A percentile compares a stretch with the other conserved stretches of the same genome.
Conservation (phyloP, 805 yeast species). For the Zygosaccharomyces rouxii region DNA sequence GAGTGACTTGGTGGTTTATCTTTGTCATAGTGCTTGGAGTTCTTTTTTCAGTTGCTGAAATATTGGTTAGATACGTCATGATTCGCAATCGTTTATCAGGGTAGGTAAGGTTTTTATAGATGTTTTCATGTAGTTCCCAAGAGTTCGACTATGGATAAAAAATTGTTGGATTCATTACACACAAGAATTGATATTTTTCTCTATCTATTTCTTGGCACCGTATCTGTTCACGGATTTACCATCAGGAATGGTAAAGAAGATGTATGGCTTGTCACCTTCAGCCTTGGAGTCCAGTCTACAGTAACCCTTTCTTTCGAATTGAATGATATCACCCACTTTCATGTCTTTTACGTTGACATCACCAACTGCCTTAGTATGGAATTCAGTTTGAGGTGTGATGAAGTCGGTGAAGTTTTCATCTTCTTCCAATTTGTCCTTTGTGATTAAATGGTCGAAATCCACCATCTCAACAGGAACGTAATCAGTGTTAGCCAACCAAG, state of each 20-base stretch:
- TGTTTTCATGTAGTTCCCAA: neutral
- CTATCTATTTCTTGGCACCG: conserved; percentile 56
- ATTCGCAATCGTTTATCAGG: conserved; percentile 29
- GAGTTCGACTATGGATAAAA: neutral
- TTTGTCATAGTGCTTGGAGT: conserved; percentile 75
- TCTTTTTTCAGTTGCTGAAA: conserved; percentile 69
- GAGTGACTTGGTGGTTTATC: conserved; percentile 88
- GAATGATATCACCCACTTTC: conserved; percentile 84
- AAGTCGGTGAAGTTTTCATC: conserved; percentile 90
- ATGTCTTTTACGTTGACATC: conserved; percentile 72
- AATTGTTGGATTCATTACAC: conserved; percentile 1
- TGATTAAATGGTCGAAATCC: conserved; percentile 91
- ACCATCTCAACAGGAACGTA: conserved; percentile 70
- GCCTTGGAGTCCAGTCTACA: conserved; percentile 67
- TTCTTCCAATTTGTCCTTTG: conserved; percentile 92
- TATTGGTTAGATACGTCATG: conserved; percentile 53
- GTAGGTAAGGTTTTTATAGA: neutral
- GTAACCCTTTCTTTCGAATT: conserved; percentile 97
- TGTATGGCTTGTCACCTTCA: conserved; percentile 57
- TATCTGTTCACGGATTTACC: conserved; percentile 79
- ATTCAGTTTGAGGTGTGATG: conserved; percentile 82
- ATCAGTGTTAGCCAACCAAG: conserved; percentile 91
- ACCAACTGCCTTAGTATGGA: conserved; percentile 71
- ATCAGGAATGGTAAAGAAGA: conserved; percentile 92
- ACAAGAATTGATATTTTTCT: neutral